Evolutionary conservation across 2,329 filamentous ascomycete species (phyloP), one percentile per base, ranked within the genome.

Genomic region (Paracorniculantispora psalliotae): DNA sequence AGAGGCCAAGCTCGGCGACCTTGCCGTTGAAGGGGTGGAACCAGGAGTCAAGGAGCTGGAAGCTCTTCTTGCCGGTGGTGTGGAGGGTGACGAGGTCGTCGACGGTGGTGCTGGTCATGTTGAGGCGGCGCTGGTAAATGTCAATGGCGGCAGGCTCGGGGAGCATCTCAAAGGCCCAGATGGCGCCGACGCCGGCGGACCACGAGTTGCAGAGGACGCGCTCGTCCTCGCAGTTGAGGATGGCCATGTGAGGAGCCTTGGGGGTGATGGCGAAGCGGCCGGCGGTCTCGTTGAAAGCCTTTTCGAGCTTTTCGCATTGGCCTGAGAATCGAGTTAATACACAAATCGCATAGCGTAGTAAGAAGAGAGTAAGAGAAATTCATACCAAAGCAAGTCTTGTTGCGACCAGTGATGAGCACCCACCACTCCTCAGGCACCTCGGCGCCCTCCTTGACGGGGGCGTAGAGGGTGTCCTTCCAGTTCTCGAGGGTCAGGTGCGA

Each of bases 1-100:
- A 77, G 30, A 91, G 67, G 63, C 82, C 80, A 63, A 83, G 80
- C 76, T 89, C 74, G 61, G 84, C 85, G 44, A 89, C 75, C 62
- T 77, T 74, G 62, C 90, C 88, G 67, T 90, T 83, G 69, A 91
- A 88, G 62, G 90, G 90, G 72, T 93, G 90, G 79, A 89, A 91
- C 69, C 80, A 78, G 54, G 88, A 87, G 64, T 90, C 84, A 58
- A 81, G 69, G 43, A 73, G 68, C 33, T 67, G 68, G 68, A 80
- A 78, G 46, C 84, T 82, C 68, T 85, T 71, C 63, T 64, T 68
- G 60, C 69, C 79, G 66, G 81, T 73, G 61, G 81, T 72, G 64
- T 84, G 79, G 57, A 90, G 75, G 60, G 83, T 76, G 54, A 83
- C 75, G 63, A 92, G 80, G 59, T 86, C 84, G 60, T 86, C 79